These are phyloP conservation scores for Telfairia occidentalis DNA, from an alignment of 331 rosid species.

Conservation along the genomic window DNA sequence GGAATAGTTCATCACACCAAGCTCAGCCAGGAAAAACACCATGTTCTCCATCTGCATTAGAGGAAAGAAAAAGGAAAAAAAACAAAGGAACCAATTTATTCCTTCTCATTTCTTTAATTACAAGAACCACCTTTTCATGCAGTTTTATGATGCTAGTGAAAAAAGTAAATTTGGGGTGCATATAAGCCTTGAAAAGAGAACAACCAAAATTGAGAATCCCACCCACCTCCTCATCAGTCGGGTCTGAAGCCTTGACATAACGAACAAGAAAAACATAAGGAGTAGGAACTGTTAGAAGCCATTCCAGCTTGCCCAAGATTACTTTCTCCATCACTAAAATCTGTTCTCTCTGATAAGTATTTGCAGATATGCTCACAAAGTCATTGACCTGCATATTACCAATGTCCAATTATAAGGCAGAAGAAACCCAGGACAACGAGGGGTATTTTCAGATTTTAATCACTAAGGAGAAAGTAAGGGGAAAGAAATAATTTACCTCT, in stretches of 20 bases:
- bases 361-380: constrained; percentile 67
- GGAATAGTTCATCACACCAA: constrained; percentile 52
- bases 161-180: too few relatives aligned
- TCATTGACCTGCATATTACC: constrained; percentile 59
- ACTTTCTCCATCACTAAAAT: constrained; percentile 62
- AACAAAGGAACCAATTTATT: not conserved
- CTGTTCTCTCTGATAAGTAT: constrained; percentile 43
- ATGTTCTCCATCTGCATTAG: constrained; percentile 35
- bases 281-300: constrained; percentile 82
- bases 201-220: constrained; percentile 19
- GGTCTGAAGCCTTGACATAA: constrained; percentile 57
- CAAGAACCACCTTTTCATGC: not conserved
- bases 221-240: constrained; percentile 45
- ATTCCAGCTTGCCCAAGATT: constrained; percentile 54
- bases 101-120: not conserved
- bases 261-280: constrained; percentile 73
- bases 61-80: not conserved
- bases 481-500: constrained; percentile 29
- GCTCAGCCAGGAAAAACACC: constrained; percentile 72
- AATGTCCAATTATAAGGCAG: not conserved
- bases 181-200: too few relatives aligned
- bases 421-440: not conserved
- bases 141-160: too few relatives aligned
- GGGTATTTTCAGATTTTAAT: not conserved
- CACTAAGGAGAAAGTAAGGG: not conserved